A percentile compares a stretch with the other conserved stretches of the same genome.
These are phyloP conservation scores for Tritrichomonas musculus DNA, from an alignment of 208 protist species.

Conservation along the genomic window DNA sequence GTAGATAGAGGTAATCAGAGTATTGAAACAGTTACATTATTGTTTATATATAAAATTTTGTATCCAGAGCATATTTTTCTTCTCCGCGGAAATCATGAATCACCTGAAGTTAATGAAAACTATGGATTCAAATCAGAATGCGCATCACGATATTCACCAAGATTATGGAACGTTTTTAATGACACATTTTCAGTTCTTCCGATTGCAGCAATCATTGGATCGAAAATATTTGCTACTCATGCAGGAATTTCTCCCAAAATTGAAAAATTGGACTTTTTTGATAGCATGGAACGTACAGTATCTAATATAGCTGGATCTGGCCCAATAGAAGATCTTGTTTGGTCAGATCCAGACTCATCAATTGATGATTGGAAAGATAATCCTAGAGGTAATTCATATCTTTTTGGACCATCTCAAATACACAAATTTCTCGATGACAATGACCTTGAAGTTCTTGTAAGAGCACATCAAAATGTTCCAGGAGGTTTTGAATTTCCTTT, in stretches of 20 bases:
- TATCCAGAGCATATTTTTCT: conserved; percentile 2
- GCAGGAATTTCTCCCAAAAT: conserved; percentile 51
- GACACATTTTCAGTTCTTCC: not conserved
- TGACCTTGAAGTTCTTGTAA: not conserved
- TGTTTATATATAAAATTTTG: conserved; percentile 20
- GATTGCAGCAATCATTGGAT: not conserved
- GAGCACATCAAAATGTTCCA: not conserved
- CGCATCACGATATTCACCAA: not conserved
- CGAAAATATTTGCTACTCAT: conserved; percentile 67
- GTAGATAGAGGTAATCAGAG: not conserved
- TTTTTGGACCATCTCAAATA: conserved; percentile 93
- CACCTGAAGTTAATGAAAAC: not conserved
- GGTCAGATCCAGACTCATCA: conserved; percentile 91
- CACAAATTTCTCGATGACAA: conserved; percentile 74
- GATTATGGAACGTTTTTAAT: conserved; percentile 23
- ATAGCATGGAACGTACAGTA: conserved; percentile 83
- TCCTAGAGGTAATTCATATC: conserved; percentile 92
- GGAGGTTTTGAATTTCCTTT: not conserved
- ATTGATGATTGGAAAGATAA: conserved; percentile 91
- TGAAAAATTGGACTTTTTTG: conserved; percentile 70
- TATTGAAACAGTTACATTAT: not conserved
- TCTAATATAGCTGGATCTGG: conserved; percentile 93
- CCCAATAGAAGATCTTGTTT: conserved; percentile 95
- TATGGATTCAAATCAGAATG: conserved; percentile 3
- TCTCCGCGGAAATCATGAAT: conserved; percentile 10